A percentile compares a stretch with the other conserved stretches of the same genome.
Conservation (phyloP, 768 basidiomycete genomes). For the Auriscalpium vulgare region DNA sequence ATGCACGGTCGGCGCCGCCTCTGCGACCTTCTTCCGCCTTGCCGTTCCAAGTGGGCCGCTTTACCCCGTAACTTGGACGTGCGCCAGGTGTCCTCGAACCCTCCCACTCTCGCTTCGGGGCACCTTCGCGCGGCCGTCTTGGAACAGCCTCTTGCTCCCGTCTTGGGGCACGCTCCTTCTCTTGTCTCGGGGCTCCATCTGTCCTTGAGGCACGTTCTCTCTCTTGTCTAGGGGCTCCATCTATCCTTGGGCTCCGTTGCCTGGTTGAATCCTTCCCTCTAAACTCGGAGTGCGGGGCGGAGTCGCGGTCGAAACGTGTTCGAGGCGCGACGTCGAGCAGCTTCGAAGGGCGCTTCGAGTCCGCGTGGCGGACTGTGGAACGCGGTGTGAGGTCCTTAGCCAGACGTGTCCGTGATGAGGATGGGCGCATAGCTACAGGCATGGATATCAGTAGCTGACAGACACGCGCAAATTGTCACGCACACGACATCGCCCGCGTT, state of each 20-base stretch:
- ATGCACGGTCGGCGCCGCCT: neutral
- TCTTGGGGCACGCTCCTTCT: neutral
- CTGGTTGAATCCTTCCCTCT: neutral
- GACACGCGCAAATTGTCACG: neutral
- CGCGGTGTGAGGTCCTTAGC: conserved; percentile 12
- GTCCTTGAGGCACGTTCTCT: neutral
- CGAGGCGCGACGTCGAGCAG: conserved; percentile 11
- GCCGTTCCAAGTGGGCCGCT: neutral
- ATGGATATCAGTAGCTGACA: neutral
- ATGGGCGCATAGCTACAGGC: neutral
- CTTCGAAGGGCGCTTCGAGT: conserved; percentile 4
- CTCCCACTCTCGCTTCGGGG: neutral
- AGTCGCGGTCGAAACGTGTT: conserved; percentile 3
- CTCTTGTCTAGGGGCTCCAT: neutral
- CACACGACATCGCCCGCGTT: neutral
- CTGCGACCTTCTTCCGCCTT: neutral
- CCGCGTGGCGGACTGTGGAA: neutral
- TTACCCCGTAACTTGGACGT: neutral
- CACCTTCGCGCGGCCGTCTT: neutral
- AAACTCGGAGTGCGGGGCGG: neutral
- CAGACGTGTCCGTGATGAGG: conserved; percentile 13
- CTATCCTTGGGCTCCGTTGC: neutral
- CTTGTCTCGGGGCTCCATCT: neutral
- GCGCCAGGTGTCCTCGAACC: neutral
- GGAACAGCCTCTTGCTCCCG: neutral